phyloP scores from a whole-genome alignment of 495 filamentous ascomycete species.

The Cercophora sp. region DNA sequence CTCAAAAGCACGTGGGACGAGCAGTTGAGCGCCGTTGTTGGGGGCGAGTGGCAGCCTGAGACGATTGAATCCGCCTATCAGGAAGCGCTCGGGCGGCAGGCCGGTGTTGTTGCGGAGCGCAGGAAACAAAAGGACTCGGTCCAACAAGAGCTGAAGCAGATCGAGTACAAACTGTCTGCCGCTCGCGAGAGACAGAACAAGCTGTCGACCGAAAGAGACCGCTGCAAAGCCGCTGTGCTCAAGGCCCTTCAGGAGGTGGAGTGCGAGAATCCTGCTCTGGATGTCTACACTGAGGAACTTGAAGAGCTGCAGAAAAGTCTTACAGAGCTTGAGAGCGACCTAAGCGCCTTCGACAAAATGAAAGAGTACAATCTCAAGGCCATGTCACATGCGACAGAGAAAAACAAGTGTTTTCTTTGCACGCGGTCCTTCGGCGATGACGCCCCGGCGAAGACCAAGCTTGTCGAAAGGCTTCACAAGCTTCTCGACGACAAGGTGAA shows the following conservation, averaged over 20 bases:
- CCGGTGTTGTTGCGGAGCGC: conserved; percentile 49
- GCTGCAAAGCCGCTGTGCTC: conserved; percentile 48
- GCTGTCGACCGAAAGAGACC: conserved; percentile 59
- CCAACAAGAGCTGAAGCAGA: conserved; percentile 68
- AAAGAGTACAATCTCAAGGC: conserved; percentile 61
- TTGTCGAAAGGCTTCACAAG: conserved; percentile 58
- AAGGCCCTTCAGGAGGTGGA: conserved; percentile 36
- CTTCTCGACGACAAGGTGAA: conserved; percentile 53
- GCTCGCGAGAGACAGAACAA: conserved; percentile 56
- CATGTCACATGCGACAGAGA: conserved; percentile 52
- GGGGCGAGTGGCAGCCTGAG: conserved; percentile 60
- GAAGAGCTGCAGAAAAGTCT: conserved; percentile 54
- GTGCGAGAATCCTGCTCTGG: conserved; percentile 30
- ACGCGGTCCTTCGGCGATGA: conserved; percentile 55
- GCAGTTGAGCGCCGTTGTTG: conserved; percentile 60
- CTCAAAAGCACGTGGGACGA: conserved; percentile 70
- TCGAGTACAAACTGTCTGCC: conserved; percentile 72
- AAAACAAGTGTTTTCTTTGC: conserved; percentile 71
- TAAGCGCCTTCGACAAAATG: conserved; percentile 57
- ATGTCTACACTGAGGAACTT: conserved; percentile 40
- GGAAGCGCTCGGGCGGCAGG: conserved; percentile 53
- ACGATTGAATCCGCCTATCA: conserved; percentile 72
- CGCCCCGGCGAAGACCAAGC: conserved; percentile 51
- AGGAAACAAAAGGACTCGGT: conserved; percentile 65
- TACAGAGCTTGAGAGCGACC: conserved; percentile 57